A percentile compares a stretch with the other conserved stretches of the same genome.
These are phyloP conservation scores for Oehlia diaphana DNA, from an alignment of 192 early-diverging fungal species.

Conservation along the genomic window DNA sequence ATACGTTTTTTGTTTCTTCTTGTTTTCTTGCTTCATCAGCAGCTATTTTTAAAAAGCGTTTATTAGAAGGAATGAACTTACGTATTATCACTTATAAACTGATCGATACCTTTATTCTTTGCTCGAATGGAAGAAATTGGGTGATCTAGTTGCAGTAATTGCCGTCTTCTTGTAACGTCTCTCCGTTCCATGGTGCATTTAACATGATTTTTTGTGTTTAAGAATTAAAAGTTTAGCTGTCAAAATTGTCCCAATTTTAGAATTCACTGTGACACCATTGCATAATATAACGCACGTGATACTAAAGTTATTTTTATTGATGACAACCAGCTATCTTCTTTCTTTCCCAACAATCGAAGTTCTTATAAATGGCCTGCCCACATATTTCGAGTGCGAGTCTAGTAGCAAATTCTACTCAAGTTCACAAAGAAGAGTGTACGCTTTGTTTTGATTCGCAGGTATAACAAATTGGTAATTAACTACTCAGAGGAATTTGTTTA, in stretches of 20 bases:
- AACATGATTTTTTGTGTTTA: too few relatives aligned
- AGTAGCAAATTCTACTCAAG: conserved; percentile 44
- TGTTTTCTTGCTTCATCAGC: conserved; percentile 16
- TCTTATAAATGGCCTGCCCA: conserved; percentile 46
- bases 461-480: background rate
- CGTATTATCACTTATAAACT: background rate
- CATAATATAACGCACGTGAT: too few relatives aligned
- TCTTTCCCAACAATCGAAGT: too few relatives aligned
- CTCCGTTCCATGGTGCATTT: conserved; percentile 6
- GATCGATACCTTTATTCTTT: conserved; percentile 11
- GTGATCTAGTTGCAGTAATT: background rate
- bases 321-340: too few relatives aligned
- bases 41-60: background rate
- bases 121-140: conserved; percentile 21
- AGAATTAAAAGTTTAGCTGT: too few relatives aligned
- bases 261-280: too few relatives aligned
- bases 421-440: conserved; percentile 96
- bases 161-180: conserved; percentile 8
- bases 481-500: background rate
- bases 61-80: too few relatives aligned
- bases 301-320: too few relatives aligned
- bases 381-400: conserved; percentile 50
- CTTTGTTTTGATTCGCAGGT: conserved; percentile 77
- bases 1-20: conserved; percentile 15
- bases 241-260: too few relatives aligned